phyloP scores from a whole-genome alignment of 257 asterid species.

The Linderniella brevidens region DNA sequence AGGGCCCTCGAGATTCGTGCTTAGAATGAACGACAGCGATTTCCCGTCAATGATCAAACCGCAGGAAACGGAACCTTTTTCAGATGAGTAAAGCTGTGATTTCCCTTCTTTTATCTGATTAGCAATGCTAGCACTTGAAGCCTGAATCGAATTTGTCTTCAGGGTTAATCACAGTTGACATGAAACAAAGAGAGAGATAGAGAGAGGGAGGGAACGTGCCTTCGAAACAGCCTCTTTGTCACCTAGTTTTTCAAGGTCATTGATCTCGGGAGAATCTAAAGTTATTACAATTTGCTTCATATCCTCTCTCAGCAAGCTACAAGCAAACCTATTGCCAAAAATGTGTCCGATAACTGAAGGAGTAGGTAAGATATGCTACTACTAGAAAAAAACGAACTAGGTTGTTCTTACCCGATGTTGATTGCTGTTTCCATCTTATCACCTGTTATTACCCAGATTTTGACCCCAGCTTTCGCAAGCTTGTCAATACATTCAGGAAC shows the following conservation, averaged over 20 bases:
- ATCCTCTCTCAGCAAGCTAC: constrained; percentile 74
- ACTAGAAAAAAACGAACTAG: not conserved
- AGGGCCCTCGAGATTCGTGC: constrained; percentile 33
- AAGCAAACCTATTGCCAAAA: constrained; percentile 47
- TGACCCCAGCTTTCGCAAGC: constrained; percentile 75
- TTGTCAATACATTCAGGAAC: constrained; percentile 91
- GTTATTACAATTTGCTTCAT: constrained; percentile 78
- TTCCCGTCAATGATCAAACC: constrained; percentile 82
- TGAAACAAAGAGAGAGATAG: constrained; percentile 11
- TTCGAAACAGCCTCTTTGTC: constrained; percentile 47
- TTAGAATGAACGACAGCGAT: constrained; percentile 51
- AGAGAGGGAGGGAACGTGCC: constrained; percentile 36
- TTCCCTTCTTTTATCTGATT: constrained; percentile 50
- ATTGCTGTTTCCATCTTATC: constrained; percentile 99
- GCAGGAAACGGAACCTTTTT: constrained; percentile 31
- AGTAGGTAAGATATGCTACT: not conserved
- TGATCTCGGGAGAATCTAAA: constrained; percentile 48
- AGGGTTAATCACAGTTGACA: too few relatives aligned
- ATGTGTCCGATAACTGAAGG: not conserved
- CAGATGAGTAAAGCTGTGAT: constrained; percentile 25
- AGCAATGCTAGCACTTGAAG: constrained; percentile 37
- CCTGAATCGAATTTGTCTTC: constrained; percentile 17
- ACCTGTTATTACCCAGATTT: constrained; percentile 95
- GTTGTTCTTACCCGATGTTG: constrained; percentile 59
- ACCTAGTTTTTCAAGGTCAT: constrained; percentile 46